Evolutionary conservation across 106 monocot genomes (phyloP).

Genomic region (Ottelia alismoides): DNA sequence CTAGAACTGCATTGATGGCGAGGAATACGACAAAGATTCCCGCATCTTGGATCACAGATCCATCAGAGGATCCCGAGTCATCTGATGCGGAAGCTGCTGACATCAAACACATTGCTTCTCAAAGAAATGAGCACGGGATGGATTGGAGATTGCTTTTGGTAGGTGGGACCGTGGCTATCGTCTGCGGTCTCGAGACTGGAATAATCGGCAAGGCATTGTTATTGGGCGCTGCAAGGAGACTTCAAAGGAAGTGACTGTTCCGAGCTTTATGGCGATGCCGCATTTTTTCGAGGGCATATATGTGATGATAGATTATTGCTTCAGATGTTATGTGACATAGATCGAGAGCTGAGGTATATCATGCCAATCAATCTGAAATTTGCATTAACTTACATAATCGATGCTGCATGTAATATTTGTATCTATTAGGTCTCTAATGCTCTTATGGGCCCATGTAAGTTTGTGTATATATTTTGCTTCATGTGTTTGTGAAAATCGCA

Average conservation of each 20-base stretch:
- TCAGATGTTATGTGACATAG: background rate
- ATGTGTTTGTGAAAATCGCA: too few species aligned
- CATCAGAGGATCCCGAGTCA: constrained; percentile 9
- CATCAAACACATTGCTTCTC: background rate
- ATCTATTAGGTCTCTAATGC: too few species aligned
- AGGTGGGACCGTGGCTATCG: constrained; percentile 64
- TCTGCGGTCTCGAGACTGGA: constrained; percentile 54
- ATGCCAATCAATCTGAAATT: too few species aligned
- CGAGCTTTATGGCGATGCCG: background rate
- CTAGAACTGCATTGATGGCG: constrained; percentile 53
- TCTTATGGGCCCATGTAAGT: too few species aligned
- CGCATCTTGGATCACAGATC: background rate
- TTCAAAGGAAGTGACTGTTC: constrained; percentile 8
- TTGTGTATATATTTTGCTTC: too few species aligned
- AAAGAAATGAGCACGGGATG: constrained; percentile 19
- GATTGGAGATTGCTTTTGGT: constrained; percentile 84
- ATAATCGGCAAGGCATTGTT: constrained; percentile 52
- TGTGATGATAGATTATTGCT: background rate
- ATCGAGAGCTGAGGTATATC: background rate
- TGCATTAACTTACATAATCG: too few species aligned
- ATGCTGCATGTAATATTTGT: too few species aligned
- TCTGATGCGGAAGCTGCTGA: constrained; percentile 1
- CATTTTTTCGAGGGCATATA: background rate
- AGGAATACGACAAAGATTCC: constrained; percentile 44
- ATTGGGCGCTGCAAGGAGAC: constrained; percentile 60